phyloP scores from a whole-genome alignment of 192 early-diverging fungal species.

The Backusella parvicylindrica region DNA sequence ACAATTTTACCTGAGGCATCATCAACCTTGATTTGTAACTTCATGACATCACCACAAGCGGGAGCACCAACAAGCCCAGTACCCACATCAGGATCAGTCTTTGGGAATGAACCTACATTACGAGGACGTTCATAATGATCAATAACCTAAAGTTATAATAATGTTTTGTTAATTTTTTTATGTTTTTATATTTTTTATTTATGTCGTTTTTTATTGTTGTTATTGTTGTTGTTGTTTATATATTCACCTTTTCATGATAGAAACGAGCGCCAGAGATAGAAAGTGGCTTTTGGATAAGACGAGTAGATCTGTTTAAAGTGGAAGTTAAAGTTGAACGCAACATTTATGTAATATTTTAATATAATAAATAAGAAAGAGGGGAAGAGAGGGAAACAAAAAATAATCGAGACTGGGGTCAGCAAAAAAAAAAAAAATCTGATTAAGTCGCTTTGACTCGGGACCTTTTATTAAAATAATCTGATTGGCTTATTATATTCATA shows the following conservation, averaged over 20 bases:
- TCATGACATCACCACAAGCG: conserved; percentile 89
- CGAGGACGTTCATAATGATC: conserved; percentile 97
- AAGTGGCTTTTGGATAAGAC: conserved; percentile 13
- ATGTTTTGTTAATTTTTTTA: no score
- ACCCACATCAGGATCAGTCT: conserved; percentile 85
- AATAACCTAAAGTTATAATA: conserved; percentile 92
- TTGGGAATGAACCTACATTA: conserved; percentile 93
- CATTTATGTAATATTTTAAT: neutral
- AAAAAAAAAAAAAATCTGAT: neutral
- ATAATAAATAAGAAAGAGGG: neutral
- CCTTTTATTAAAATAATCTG: neutral
- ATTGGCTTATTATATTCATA: neutral
- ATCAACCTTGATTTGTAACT: conserved; percentile 96
- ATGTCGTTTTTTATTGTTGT: neutral
- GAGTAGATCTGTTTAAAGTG: conserved; percentile 1
- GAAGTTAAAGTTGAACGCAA: conserved; percentile 12
- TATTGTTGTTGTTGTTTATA: neutral
- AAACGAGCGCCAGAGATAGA: conserved; percentile 16
- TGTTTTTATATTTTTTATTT: neutral
- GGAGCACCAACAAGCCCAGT: conserved; percentile 92
- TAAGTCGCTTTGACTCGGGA: neutral
- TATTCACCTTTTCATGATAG: conserved; percentile 29
- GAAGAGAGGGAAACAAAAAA: neutral
- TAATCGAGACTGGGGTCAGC: neutral
- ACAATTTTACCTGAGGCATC: conserved; percentile 85